These are phyloP conservation scores for Saitozyma podzolica DNA, from an alignment of 768 basidiomycete genomes.

Conservation along the genomic window DNA sequence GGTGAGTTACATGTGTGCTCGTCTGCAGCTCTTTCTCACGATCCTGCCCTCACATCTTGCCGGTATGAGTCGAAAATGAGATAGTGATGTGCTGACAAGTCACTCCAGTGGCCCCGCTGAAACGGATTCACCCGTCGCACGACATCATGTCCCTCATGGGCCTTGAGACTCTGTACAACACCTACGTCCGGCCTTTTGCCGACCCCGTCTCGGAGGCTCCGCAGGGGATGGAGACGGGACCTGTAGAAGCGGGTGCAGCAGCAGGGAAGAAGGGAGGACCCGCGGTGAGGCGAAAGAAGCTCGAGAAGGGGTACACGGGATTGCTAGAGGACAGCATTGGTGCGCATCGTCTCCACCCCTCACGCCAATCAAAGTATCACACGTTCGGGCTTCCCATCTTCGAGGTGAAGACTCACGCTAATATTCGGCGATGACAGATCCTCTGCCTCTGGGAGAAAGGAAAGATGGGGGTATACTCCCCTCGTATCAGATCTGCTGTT, in stretches of 20 bases:
- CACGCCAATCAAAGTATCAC: neutral
- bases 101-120: conserved; percentile 20
- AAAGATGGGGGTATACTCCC: conserved; percentile 13
- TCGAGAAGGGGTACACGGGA: conserved; percentile 41
- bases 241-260: conserved; percentile 3
- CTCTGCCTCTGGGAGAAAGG: conserved; percentile 18
- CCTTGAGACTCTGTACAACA: conserved; percentile 36
- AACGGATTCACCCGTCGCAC: conserved; percentile 32
- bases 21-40: too few species aligned
- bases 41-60: neutral
- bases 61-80: neutral
- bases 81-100: neutral
- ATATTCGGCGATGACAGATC: conserved; percentile 23
- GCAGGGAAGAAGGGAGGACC: conserved; percentile 10
- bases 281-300: conserved; percentile 13
- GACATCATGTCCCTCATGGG: conserved; percentile 40
- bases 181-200: conserved; percentile 39
- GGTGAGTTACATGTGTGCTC: conserved; percentile 18
- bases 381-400: neutral
- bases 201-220: conserved; percentile 12
- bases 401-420: neutral
- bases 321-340: conserved; percentile 44
- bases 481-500: conserved; percentile 18
- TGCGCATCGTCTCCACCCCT: conserved; percentile 5
- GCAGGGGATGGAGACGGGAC: conserved; percentile 2